Conservation (phyloP, 306 rosid species). For the Carpinus viminea region DNA sequence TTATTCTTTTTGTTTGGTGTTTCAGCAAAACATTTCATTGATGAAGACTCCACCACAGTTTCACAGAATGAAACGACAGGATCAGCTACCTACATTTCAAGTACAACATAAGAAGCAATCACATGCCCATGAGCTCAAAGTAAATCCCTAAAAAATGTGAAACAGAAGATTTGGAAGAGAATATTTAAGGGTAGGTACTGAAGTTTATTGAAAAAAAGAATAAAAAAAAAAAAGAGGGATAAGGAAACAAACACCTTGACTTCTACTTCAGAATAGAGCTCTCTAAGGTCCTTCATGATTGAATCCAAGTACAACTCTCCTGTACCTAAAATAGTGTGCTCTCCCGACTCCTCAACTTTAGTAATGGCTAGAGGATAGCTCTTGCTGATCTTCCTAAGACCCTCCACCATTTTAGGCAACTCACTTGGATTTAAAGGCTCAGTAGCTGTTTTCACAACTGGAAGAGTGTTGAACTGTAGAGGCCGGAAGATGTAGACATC, state of each 20-base stretch:
- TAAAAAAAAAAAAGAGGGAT: background rate
- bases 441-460: conserved; percentile 97
- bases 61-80: conserved; percentile 98
- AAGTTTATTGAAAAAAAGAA: background rate
- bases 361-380: conserved; percentile 98
- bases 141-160: conserved; percentile 7
- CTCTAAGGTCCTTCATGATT: conserved; percentile 97
- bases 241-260: conserved; percentile 64
- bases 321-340: conserved; percentile 92
- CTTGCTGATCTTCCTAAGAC: conserved; percentile 96
- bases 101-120: conserved; percentile 26
- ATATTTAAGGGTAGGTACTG: background rate
- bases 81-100: conserved; percentile 78
- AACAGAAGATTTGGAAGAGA: conserved; percentile 7
- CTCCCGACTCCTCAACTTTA: conserved; percentile 99
- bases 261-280: conserved; percentile 97
- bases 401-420: conserved; percentile 99
- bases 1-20: conserved; percentile 97
- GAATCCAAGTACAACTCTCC: conserved; percentile 99
- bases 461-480: conserved; percentile 89
- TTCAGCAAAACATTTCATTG: conserved; percentile 99
- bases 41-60: conserved; percentile 97
- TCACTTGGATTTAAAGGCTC: conserved; percentile 98
- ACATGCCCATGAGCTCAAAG: conserved; percentile 26
- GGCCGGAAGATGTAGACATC: conserved; percentile 93